Conservation (phyloP, 176 grass and related monocot genomes). For the Zea luxurians region DNA sequence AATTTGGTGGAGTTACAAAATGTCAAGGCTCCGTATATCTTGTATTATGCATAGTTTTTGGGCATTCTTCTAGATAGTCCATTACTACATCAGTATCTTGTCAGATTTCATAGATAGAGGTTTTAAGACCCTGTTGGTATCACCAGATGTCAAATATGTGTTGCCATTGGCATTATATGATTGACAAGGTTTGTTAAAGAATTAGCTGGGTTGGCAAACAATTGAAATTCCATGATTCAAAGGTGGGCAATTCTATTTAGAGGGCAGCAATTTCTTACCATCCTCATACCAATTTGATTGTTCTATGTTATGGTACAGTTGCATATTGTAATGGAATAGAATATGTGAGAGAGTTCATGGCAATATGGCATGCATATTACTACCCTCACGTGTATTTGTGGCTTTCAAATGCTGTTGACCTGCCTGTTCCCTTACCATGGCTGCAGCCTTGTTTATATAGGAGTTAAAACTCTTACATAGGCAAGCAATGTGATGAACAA, state of each 20-base stretch:
- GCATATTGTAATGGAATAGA: background rate
- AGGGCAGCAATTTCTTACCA: background rate
- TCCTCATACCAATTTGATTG: no score
- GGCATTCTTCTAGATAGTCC: constrained; percentile 1
- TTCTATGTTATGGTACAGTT: no score
- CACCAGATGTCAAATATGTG: background rate
- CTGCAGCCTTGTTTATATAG: background rate
- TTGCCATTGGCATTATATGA: no score
- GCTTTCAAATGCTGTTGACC: background rate
- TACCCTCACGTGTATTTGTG: background rate
- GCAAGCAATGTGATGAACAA: background rate
- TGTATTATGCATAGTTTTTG: background rate
- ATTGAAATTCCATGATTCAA: background rate
- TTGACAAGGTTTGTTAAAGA: background rate
- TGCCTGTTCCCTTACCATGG: background rate
- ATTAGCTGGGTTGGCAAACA: constrained; percentile 7
- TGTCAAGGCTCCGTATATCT: constrained; percentile 18
- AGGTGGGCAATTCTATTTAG: background rate
- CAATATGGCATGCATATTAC: background rate
- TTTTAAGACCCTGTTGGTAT: background rate
- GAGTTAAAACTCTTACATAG: background rate
- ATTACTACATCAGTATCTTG: constrained; percentile 10
- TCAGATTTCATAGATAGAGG: background rate
- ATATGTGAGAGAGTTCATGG: background rate
- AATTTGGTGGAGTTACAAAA: background rate